phyloP scores from a whole-genome alignment of 1,139 yeast species.

The Kazachstania sp. region DNA sequence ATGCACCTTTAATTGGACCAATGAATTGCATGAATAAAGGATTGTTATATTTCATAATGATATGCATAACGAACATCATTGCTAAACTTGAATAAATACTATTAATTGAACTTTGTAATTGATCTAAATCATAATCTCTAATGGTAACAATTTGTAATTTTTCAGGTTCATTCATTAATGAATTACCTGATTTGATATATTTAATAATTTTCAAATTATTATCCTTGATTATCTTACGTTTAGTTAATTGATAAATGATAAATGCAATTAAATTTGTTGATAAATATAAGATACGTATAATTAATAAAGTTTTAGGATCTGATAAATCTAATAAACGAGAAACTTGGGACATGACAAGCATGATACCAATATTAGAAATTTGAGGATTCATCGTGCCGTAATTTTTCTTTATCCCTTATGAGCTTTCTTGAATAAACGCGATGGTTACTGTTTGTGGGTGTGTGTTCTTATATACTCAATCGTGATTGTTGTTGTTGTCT shows the following conservation, averaged over 20 bases:
- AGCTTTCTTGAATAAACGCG: too few relatives aligned
- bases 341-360: slow-evolving; percentile 96
- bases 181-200: slow-evolving; percentile 79
- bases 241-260: slow-evolving; percentile 56
- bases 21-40: slow-evolving; percentile 94
- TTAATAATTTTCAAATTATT: slow-evolving; percentile 90
- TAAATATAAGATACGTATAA: slow-evolving; percentile 66
- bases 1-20: slow-evolving; percentile 80
- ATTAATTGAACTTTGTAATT: slow-evolving; percentile 69
- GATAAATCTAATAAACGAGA: slow-evolving; percentile 86
- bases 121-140: slow-evolving; percentile 87
- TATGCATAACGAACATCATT: slow-evolving; percentile 98
- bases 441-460: too few relatives aligned
- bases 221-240: slow-evolving; percentile 53
- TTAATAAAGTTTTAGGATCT: slow-evolving; percentile 63
- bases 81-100: slow-evolving; percentile 82
- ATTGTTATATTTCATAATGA: slow-evolving; percentile 95
- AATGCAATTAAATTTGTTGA: slow-evolving; percentile 61
- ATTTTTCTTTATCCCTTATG: not conserved
- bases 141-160: slow-evolving; percentile 82
- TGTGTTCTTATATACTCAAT: not conserved
- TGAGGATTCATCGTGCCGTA: slow-evolving; percentile 63
- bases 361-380: slow-evolving; percentile 72
- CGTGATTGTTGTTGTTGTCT: too few relatives aligned
- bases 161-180: slow-evolving; percentile 46